A percentile compares a stretch with the other conserved stretches of the same genome.
Conservation (phyloP, 768 basidiomycete species). For the Dentipellis sp. region DNA sequence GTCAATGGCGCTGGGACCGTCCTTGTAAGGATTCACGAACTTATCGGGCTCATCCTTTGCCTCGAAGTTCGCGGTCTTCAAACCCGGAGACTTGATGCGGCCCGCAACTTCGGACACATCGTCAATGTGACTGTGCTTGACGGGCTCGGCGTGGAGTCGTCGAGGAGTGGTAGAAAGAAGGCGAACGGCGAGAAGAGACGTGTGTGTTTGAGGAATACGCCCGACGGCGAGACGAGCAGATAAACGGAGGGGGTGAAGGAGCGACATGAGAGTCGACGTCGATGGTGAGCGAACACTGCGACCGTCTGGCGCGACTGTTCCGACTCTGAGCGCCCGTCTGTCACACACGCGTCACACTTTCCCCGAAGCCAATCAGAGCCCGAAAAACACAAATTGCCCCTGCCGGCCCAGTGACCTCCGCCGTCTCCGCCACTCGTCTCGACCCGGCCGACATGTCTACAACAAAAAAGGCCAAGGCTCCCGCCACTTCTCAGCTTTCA, state of each 20-base stretch:
- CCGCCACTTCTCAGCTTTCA: conserved; percentile 41
- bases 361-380: conserved; percentile 37
- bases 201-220: conserved; percentile 19
- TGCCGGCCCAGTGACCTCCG: too few relatives aligned
- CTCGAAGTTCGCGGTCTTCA: conserved; percentile 23
- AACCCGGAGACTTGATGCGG: conserved; percentile 23
- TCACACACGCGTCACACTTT: conserved; percentile 16
- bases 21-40: conserved; percentile 59
- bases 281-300: conserved; percentile 21
- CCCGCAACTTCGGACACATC: conserved; percentile 14
- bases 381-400: conserved; percentile 15
- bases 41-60: conserved; percentile 37
- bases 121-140: conserved; percentile 1
- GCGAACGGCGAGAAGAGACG: conserved; percentile 37
- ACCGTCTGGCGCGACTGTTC: conserved; percentile 8
- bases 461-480: conserved; percentile 51
- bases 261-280: conserved; percentile 47
- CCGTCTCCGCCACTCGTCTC: not conserved
- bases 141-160: conserved; percentile 16
- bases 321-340: conserved; percentile 1
- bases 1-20: conserved; percentile 85
- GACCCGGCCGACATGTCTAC: conserved; percentile 34
- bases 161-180: conserved; percentile 35
- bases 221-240: conserved; percentile 33
- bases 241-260: conserved; percentile 43